Evolutionary conservation across 2,329 filamentous ascomycete genomes (phyloP).

Genomic region (Colletotrichum noveboracense): DNA sequence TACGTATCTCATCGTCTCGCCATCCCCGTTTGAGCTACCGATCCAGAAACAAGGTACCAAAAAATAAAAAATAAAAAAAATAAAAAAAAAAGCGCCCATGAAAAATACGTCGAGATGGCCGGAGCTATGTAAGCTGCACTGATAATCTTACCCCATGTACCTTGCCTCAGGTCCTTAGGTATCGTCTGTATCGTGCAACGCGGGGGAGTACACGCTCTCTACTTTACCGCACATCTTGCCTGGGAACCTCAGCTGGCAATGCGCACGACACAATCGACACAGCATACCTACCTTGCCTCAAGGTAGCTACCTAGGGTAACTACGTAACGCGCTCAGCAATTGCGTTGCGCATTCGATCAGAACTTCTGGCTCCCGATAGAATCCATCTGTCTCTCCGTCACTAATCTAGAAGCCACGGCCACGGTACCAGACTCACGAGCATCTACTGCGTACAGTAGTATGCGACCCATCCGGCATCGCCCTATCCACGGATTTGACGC

Average conservation of each 20-base stretch:
- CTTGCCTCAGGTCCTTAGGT: not conserved
- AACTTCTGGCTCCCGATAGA: not conserved
- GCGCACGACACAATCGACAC: not conserved
- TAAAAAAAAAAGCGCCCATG: not conserved
- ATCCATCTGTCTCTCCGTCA: not conserved
- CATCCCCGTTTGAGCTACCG: not conserved
- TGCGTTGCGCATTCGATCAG: not conserved
- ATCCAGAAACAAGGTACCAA: not conserved
- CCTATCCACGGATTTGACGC: not conserved
- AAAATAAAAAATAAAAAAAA: not conserved
- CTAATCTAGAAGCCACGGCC: not conserved
- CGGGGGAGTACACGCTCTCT: not conserved
- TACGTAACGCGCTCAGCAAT: not conserved
- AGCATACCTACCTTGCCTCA: not conserved
- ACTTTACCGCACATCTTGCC: not conserved
- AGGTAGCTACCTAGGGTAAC: not conserved
- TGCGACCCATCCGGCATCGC: not conserved
- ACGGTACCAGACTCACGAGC: not conserved
- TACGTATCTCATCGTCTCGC: not conserved
- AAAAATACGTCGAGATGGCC: not conserved
- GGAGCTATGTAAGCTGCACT: conserved; percentile 10
- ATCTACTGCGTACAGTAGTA: not conserved
- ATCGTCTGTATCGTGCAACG: not conserved
- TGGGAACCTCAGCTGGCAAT: not conserved
- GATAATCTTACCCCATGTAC: not conserved